Conservation (phyloP, 2,329 filamentous ascomycete genomes). For the Onygenales sp. region DNA sequence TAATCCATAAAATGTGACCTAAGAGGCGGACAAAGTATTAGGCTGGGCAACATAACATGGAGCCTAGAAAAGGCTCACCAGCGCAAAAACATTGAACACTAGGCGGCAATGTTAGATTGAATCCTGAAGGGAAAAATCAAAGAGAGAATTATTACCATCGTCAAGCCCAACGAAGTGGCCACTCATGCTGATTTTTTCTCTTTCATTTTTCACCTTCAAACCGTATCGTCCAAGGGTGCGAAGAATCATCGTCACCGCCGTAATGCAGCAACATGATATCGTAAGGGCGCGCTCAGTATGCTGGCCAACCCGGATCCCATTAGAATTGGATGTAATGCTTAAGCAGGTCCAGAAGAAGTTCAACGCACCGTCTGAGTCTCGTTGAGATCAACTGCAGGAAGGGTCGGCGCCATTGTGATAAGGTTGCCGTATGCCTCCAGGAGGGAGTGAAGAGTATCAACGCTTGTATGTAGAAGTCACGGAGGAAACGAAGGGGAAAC, state of each 20-base stretch:
- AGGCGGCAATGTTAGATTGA: neutral
- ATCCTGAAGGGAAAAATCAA: neutral
- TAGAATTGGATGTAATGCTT: too few species aligned
- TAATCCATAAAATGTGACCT: neutral
- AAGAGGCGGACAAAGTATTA: neutral
- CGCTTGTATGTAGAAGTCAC: too few species aligned
- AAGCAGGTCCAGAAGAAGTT: neutral
- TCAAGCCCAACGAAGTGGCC: slow-evolving; percentile 2
- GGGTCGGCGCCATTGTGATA: neutral
- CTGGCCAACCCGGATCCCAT: neutral
- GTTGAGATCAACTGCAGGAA: neutral
- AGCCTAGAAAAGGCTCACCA: neutral
- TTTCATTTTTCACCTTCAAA: slow-evolving; percentile 3
- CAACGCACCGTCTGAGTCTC: neutral
- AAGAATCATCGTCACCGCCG: neutral
- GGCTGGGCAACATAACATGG: neutral
- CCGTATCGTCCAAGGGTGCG: slow-evolving; percentile 2
- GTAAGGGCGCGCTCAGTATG: neutral
- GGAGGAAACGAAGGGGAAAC: too few species aligned
- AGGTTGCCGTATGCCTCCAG: too few species aligned
- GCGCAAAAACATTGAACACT: neutral
- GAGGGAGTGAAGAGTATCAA: too few species aligned
- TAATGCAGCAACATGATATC: neutral
- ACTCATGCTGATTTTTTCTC: neutral
- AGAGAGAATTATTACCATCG: neutral